Conservation (phyloP, 352 stramenopile species). For the Phytophthora pini region DNA sequence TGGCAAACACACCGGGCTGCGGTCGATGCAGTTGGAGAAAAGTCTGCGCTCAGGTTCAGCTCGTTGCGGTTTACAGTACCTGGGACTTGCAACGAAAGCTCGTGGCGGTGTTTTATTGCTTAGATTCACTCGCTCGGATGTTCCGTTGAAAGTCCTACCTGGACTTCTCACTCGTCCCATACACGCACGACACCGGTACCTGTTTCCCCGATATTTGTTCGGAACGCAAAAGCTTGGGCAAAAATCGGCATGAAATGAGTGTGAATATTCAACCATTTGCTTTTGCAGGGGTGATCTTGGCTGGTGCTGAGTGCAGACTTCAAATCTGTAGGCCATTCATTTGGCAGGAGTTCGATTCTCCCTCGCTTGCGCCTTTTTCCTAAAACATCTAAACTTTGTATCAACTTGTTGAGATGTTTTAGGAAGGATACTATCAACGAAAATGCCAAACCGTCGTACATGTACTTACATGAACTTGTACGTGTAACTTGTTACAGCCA, state of each 20-base stretch:
- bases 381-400: slow-evolving; percentile 24
- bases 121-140: background rate
- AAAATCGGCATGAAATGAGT: background rate
- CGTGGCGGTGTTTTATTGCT: background rate
- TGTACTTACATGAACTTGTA: no score
- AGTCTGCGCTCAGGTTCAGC: slow-evolving; percentile 10
- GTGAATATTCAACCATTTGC: background rate
- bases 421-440: background rate
- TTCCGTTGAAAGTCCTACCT: background rate
- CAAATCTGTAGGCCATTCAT: slow-evolving; percentile 93
- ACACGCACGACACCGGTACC: no score
- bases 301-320: slow-evolving; percentile 93
- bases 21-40: slow-evolving; percentile 13
- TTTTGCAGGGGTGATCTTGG: slow-evolving; percentile 85
- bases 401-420: background rate
- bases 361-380: slow-evolving; percentile 83
- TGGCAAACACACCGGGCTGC: slow-evolving; percentile 2
- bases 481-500: no score
- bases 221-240: no score
- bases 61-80: slow-evolving; percentile 12
- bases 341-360: slow-evolving; percentile 93
- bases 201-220: no score
- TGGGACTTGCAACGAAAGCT: slow-evolving; percentile 13
- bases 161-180: background rate
- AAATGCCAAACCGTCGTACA: background rate